Evolutionary conservation across 140 eudicot genomes (phyloP).

Genomic region (Flaveria floridana): DNA sequence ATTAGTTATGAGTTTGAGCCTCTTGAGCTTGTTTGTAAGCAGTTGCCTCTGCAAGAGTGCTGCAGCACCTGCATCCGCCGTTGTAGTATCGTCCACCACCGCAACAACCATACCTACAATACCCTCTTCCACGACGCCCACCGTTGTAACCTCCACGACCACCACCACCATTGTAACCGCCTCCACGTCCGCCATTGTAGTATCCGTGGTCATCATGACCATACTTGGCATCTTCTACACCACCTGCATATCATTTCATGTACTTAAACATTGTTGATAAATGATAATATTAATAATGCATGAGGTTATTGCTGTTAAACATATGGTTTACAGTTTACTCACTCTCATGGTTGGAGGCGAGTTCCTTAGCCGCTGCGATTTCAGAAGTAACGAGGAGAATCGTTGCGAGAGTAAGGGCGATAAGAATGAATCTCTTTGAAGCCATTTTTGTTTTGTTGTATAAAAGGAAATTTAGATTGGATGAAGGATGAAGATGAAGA

Average conservation of each 20-base stretch:
- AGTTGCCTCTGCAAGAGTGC: constrained; percentile 34
- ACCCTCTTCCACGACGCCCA: constrained; percentile 19
- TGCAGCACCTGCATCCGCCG: constrained; percentile 35
- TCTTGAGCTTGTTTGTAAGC: constrained; percentile 36
- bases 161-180: neutral
- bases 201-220: constrained; percentile 25
- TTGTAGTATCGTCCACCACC: neutral
- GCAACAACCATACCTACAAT: constrained; percentile 18
- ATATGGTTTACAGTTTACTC: neutral
- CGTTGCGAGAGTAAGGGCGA: constrained; percentile 36
- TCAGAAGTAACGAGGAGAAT: constrained; percentile 38
- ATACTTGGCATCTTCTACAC: constrained; percentile 29
- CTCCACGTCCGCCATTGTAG: constrained; percentile 1
- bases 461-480: neutral
- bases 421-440: constrained; percentile 30
- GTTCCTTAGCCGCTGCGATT: constrained; percentile 38
- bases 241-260: constrained; percentile 26
- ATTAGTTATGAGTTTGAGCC: constrained; percentile 33
- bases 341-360: constrained; percentile 28
- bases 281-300: neutral
- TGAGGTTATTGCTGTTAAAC: neutral
- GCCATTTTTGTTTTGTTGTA: constrained; percentile 29
- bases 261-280: neutral
- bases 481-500: constrained; percentile 27
- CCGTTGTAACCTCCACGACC: constrained; percentile 21